phyloP scores from a whole-genome alignment of 192 early-diverging fungal genomes.

The Podila clonocystis region DNA sequence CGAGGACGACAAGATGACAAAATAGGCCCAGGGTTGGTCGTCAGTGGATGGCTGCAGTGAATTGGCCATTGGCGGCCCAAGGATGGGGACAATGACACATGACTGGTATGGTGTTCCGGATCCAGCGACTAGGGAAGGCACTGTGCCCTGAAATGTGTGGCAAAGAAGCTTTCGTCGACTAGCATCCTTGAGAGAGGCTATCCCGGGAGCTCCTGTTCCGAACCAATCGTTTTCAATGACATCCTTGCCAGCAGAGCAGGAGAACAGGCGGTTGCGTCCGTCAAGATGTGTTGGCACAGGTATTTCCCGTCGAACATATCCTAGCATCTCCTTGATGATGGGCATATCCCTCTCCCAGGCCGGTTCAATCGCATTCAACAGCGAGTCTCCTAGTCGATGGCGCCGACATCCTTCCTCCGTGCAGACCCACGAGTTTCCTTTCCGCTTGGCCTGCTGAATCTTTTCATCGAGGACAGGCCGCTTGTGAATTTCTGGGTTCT shows the following conservation, averaged over 20 bases:
- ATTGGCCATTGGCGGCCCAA: slow-evolving; percentile 16
- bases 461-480: slow-evolving; percentile 33
- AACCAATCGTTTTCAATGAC: slow-evolving; percentile 39
- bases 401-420: slow-evolving; percentile 42
- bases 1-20: slow-evolving; percentile 29
- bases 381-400: slow-evolving; percentile 35
- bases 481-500: slow-evolving; percentile 5
- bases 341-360: slow-evolving; percentile 38
- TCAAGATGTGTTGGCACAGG: background rate
- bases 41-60: background rate
- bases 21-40: slow-evolving; percentile 38
- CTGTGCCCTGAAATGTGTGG: slow-evolving; percentile 39
- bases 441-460: slow-evolving; percentile 21
- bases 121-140: slow-evolving; percentile 7
- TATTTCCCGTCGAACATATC: slow-evolving; percentile 38
- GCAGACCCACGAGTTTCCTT: slow-evolving; percentile 41
- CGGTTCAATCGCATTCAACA: slow-evolving; percentile 33
- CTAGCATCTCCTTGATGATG: slow-evolving; percentile 38
- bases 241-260: slow-evolving; percentile 17
- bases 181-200: background rate
- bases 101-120: slow-evolving; percentile 20
- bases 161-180: slow-evolving; percentile 16
- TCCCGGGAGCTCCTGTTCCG: slow-evolving; percentile 1
- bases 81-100: slow-evolving; percentile 28
- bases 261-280: slow-evolving; percentile 13